Percentiles rank a stretch among this genome's conserved stretches.
These are phyloP conservation scores for Suillus plorans DNA, from an alignment of 768 basidiomycete species.

Conservation along the genomic window DNA sequence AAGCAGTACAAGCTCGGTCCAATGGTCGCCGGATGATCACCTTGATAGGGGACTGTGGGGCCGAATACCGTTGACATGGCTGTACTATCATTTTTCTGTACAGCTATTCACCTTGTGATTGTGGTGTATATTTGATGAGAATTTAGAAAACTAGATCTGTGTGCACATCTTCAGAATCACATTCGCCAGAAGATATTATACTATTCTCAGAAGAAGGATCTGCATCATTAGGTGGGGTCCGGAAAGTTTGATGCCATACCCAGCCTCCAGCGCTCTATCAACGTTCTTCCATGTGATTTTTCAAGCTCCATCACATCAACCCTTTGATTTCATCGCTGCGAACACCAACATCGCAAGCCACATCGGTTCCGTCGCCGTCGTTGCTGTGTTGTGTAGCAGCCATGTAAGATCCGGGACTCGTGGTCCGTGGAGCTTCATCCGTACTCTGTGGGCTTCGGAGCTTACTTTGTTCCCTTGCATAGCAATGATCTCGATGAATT, in stretches of 20 bases:
- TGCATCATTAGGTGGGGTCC: not conserved
- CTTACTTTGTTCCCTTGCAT: slow-evolving; percentile 1
- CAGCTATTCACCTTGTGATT: slow-evolving; percentile 6
- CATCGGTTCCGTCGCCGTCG: not conserved
- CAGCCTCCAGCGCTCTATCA: not conserved
- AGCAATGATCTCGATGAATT: not conserved
- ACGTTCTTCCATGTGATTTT: slow-evolving; percentile 3
- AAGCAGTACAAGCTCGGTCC: slow-evolving; percentile 60
- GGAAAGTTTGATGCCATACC: not conserved
- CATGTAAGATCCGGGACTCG: not conserved
- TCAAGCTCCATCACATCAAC: not conserved
- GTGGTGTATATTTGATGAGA: not conserved
- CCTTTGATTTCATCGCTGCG: not conserved
- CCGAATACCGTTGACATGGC: slow-evolving; percentile 65
- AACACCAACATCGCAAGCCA: not conserved
- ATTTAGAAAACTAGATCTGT: slow-evolving; percentile 1
- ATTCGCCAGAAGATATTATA: not conserved
- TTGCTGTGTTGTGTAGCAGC: slow-evolving; percentile 1
- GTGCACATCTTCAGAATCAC: not conserved
- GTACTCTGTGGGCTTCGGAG: not conserved
- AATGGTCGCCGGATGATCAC: slow-evolving; percentile 61
- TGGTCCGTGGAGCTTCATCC: not conserved
- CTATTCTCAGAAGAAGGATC: slow-evolving; percentile 3
- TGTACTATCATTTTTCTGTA: slow-evolving; percentile 5
- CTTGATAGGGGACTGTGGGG: slow-evolving; percentile 79